phyloP scores from a whole-genome alignment of 1,284 basidiomycete genomes.

The Lentinula novae-zelandiae region DNA sequence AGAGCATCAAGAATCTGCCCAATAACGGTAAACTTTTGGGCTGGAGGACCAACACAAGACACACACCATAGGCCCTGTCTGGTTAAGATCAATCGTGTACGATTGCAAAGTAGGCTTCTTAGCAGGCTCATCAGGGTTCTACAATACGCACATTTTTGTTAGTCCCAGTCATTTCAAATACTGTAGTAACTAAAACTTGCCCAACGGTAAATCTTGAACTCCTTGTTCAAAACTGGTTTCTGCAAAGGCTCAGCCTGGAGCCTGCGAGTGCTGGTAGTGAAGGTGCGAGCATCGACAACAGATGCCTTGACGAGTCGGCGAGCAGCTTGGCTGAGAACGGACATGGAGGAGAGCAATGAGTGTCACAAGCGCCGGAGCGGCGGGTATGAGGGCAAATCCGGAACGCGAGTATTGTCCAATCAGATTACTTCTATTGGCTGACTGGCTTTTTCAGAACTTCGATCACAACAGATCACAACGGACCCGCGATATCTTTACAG shows the following conservation, averaged over 20 bases:
- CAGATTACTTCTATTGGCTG: background rate
- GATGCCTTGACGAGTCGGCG: constrained; percentile 7
- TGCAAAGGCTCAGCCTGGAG: constrained; percentile 43
- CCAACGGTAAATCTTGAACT: constrained; percentile 98
- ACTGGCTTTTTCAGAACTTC: background rate
- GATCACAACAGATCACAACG: no score
- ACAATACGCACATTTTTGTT: background rate
- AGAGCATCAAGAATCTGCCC: constrained; percentile 81
- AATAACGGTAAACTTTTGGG: background rate
- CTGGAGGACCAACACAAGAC: constrained; percentile 19
- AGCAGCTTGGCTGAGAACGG: constrained; percentile 6
- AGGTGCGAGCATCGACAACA: constrained; percentile 25
- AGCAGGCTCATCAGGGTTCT: constrained; percentile 95
- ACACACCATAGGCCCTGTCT: constrained; percentile 92
- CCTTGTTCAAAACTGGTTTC: constrained; percentile 62
- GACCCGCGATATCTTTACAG: no score
- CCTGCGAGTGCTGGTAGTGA: constrained; percentile 36
- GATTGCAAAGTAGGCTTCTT: constrained; percentile 91
- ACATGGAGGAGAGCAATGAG: constrained; percentile 2
- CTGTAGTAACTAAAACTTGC: constrained; percentile 39
- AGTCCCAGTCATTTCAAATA: background rate
- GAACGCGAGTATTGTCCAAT: background rate
- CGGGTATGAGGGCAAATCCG: background rate
- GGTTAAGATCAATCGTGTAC: constrained; percentile 91
- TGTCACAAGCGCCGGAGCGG: background rate